A percentile compares a stretch with the other conserved stretches of the same genome.
phyloP scores from a whole-genome alignment of 1,139 yeast species.

The Geotrichum citri-aurantii region DNA sequence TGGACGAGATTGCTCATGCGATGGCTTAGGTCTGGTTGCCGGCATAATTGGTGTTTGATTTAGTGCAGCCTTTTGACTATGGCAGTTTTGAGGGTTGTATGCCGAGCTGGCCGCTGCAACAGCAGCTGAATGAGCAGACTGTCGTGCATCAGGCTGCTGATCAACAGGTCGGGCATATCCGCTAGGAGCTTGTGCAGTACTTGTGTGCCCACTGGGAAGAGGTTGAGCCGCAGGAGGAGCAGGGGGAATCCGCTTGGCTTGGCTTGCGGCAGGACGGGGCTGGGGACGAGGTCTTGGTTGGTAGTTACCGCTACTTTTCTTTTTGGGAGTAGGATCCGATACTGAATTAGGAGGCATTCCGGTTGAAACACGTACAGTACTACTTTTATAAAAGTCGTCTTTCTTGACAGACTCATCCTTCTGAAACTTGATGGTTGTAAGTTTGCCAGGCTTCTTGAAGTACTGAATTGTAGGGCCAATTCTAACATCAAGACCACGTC shows the following conservation, averaged over 20 bases:
- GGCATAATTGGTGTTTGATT: constrained; percentile 20
- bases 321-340: constrained; percentile 68
- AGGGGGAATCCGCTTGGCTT: constrained; percentile 18
- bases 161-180: constrained; percentile 15
- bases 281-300: constrained; percentile 14
- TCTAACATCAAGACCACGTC: constrained; percentile 53
- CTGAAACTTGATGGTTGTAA: constrained; percentile 66
- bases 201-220: constrained; percentile 7
- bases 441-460: constrained; percentile 81
- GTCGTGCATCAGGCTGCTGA: constrained; percentile 18
- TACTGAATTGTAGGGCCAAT: constrained; percentile 73
- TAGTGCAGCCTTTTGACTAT: background rate
- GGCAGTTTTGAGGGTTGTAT: constrained; percentile 1
- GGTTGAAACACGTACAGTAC: constrained; percentile 71
- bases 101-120: constrained; percentile 13
- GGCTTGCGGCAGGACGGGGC: constrained; percentile 21
- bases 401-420: constrained; percentile 49
- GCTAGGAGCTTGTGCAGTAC: constrained; percentile 2
- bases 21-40: constrained; percentile 21
- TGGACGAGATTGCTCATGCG: constrained; percentile 11
- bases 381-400: constrained; percentile 80
- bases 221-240: constrained; percentile 19
- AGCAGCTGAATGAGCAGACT: constrained; percentile 25
- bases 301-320: constrained; percentile 30
- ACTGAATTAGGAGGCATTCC: constrained; percentile 72